Evolutionary conservation across 768 basidiomycete genomes (phyloP).

Genomic region (Megacollybia marginata): DNA sequence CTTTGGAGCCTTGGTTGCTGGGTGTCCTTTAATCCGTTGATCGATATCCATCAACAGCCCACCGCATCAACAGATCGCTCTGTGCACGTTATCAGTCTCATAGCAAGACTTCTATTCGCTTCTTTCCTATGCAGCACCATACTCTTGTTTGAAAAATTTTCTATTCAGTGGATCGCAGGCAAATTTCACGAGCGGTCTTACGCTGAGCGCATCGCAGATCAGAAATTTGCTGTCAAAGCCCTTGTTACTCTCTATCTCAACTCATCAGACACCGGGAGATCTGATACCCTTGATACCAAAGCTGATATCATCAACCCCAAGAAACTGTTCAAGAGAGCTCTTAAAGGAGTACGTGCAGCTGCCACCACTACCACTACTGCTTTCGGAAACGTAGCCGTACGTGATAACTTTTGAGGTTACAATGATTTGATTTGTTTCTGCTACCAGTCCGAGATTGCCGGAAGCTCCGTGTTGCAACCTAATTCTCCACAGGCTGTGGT

Average conservation of each 20-base stretch:
- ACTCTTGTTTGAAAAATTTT: constrained; percentile 75
- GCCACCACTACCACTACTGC: constrained; percentile 80
- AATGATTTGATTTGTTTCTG: not conserved
- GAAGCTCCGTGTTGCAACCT: constrained; percentile 76
- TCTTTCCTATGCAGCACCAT: constrained; percentile 61
- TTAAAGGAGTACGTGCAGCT: constrained; percentile 61
- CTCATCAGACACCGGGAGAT: constrained; percentile 64
- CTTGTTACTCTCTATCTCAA: constrained; percentile 74
- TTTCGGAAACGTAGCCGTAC: constrained; percentile 42
- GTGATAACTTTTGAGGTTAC: not conserved
- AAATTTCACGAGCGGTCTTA: constrained; percentile 80
- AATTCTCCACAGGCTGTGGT: constrained; percentile 82
- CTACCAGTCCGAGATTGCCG: constrained; percentile 24
- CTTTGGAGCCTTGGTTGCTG: constrained; percentile 60
- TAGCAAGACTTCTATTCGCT: constrained; percentile 67
- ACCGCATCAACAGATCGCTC: constrained; percentile 21
- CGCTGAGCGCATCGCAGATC: constrained; percentile 70
- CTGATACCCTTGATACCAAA: constrained; percentile 46
- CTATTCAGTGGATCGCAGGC: constrained; percentile 78
- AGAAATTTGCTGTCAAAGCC: constrained; percentile 69
- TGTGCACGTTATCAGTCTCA: constrained; percentile 38
- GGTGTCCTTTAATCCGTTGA: constrained; percentile 68
- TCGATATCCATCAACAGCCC: constrained; percentile 33
- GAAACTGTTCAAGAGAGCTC: constrained; percentile 58
- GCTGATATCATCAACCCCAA: constrained; percentile 43